These are phyloP conservation scores for Aechmea fasciata DNA, from an alignment of 176 grass and related monocot genomes.

Conservation along the genomic window DNA sequence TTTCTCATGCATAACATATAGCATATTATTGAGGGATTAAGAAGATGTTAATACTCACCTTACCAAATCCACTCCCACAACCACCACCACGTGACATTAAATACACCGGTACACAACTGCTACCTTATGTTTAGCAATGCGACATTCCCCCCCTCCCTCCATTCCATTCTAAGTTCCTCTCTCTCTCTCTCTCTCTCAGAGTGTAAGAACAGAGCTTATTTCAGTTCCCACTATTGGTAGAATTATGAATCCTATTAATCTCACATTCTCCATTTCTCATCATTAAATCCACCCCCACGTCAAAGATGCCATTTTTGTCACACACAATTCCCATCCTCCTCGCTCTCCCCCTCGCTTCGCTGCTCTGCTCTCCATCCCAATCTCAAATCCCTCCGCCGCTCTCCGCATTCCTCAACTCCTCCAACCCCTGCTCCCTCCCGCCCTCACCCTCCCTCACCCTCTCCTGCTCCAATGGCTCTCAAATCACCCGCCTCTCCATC, in stretches of 20 bases:
- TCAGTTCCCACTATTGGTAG: background rate
- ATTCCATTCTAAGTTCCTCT: too few relatives aligned
- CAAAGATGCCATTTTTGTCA: background rate
- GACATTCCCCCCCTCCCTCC: too few relatives aligned
- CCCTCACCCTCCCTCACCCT: slow-evolving; percentile 31
- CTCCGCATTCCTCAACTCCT: slow-evolving; percentile 12
- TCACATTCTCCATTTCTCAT: background rate
- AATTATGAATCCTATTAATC: background rate
- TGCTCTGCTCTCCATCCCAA: slow-evolving; percentile 31
- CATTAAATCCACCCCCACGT: background rate
- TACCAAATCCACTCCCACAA: too few relatives aligned
- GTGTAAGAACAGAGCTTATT: background rate
- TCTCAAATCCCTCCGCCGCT: slow-evolving; percentile 47
- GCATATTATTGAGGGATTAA: too few relatives aligned
- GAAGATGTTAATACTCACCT: too few relatives aligned
- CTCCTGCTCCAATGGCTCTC: slow-evolving; percentile 31
- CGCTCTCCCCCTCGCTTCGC: background rate
- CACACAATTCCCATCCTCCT: background rate
- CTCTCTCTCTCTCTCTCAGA: background rate
- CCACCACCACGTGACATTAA: too few relatives aligned
- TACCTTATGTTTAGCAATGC: too few relatives aligned
- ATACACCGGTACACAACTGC: too few relatives aligned
- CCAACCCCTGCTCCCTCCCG: slow-evolving; percentile 50
- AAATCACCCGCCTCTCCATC: slow-evolving; percentile 47
- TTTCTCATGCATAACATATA: too few relatives aligned